These are phyloP conservation scores for Colletotrichum cuscutae DNA, from an alignment of 2,329 filamentous ascomycete genomes.

Conservation along the genomic window DNA sequence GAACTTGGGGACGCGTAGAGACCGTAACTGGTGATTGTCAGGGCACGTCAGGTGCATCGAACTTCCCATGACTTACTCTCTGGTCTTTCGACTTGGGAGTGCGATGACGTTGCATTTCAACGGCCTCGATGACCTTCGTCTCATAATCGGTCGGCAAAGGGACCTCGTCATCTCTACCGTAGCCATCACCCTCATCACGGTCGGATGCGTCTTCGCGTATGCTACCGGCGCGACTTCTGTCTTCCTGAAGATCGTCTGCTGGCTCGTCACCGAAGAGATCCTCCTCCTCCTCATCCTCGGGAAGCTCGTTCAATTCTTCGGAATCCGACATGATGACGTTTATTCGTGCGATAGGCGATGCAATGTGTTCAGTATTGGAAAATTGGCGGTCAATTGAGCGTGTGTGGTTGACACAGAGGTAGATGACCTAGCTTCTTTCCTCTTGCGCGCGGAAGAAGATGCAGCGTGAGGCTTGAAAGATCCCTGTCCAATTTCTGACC, in stretches of 20 bases:
- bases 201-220: constrained; percentile 71
- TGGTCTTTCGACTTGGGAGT: constrained; percentile 77
- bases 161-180: constrained; percentile 56
- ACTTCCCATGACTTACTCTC: constrained; percentile 60
- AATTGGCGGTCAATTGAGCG: not conserved
- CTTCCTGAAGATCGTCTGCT: constrained; percentile 70
- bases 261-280: constrained; percentile 70
- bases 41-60: not conserved
- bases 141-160: constrained; percentile 46
- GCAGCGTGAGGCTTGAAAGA: constrained; percentile 27
- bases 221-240: constrained; percentile 65
- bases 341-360: not conserved
- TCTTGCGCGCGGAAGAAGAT: not conserved
- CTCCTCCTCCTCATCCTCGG: constrained; percentile 66
- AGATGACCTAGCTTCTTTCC: constrained; percentile 3
- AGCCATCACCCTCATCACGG: constrained; percentile 55
- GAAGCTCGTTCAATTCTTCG: constrained; percentile 61
- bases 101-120: constrained; percentile 75
- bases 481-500: constrained; percentile 26
- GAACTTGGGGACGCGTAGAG: constrained; percentile 78
- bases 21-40: constrained; percentile 65
- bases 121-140: constrained; percentile 69
- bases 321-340: constrained; percentile 63
- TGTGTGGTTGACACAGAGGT: not conserved
- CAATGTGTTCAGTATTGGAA: not conserved